Evolutionary conservation across 1,139 yeast genomes (phyloP).

Genomic region (Lodderomyces metapsilosis): DNA sequence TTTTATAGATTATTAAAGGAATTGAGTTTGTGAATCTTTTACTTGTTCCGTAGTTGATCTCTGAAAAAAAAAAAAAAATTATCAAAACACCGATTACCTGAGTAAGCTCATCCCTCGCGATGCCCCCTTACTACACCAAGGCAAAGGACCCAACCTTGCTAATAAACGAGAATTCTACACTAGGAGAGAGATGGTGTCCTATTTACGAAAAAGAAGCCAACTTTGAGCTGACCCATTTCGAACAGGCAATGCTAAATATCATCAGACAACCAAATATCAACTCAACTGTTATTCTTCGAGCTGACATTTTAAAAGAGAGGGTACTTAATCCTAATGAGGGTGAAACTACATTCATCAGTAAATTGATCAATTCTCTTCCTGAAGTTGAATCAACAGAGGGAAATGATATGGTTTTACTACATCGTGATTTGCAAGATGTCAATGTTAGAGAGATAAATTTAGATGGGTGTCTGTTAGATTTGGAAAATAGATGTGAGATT

Average conservation of each 20-base stretch:
- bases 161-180: conserved; percentile 30
- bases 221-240: conserved; percentile 56
- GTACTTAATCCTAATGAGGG: conserved; percentile 39
- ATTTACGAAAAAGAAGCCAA: conserved; percentile 46
- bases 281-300: conserved; percentile 86
- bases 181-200: conserved; percentile 71
- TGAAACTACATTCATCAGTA: conserved; percentile 33
- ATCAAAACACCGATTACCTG: not conserved
- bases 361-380: conserved; percentile 32
- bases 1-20: conserved; percentile 47
- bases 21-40: no score
- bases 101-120: not conserved
- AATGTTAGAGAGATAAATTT: conserved; percentile 48
- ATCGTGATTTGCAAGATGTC: conserved; percentile 55
- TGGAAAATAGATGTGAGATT: conserved; percentile 47
- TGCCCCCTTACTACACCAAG: not conserved
- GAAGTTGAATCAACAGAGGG: conserved; percentile 24
- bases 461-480: conserved; percentile 23
- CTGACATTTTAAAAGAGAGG: conserved; percentile 71
- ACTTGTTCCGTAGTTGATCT: not conserved
- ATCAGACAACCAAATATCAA: conserved; percentile 87
- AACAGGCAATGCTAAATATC: conserved; percentile 75
- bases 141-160: conserved; percentile 4
- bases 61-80: conserved; percentile 6
- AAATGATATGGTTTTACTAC: conserved; percentile 37